A percentile compares a stretch with the other conserved stretches of the same genome.
Evolutionary conservation across 164 flowering plant species (phyloP).

Genomic region (Vitis rupestris): DNA sequence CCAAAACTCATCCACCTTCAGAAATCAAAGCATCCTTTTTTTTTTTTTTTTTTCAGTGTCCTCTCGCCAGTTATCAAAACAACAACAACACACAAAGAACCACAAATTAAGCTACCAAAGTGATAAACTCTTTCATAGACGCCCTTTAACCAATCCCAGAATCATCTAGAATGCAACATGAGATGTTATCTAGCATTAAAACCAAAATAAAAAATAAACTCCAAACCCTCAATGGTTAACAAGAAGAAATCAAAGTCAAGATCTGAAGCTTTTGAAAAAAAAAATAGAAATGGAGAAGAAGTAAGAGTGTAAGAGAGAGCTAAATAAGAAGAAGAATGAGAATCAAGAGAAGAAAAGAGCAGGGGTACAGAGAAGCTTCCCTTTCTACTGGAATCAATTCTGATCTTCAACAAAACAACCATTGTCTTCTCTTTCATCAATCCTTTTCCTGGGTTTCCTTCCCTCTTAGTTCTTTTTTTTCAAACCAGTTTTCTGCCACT

Average conservation of each 20-base stretch:
- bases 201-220: not conserved
- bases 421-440: not conserved
- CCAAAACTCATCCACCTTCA: too few relatives aligned
- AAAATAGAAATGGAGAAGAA: too few relatives aligned
- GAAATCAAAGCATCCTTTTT: too few relatives aligned
- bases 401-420: constrained; percentile 27
- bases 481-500: too few relatives aligned
- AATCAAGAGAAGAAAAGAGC: constrained; percentile 33
- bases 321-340: constrained; percentile 36
- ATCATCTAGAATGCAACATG: constrained; percentile 29
- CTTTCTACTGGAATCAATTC: constrained; percentile 31
- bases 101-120: constrained; percentile 7
- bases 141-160: constrained; percentile 35
- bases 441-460: not conserved
- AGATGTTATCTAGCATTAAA: constrained; percentile 25
- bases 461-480: too few relatives aligned
- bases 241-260: not conserved
- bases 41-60: not conserved
- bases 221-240: not conserved
- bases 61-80: constrained; percentile 6
- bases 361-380: constrained; percentile 38
- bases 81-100: constrained; percentile 2
- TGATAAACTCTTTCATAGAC: not conserved
- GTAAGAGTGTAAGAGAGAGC: not conserved
- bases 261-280: not conserved